Evolutionary conservation across 371 early-diverging fungal genomes (phyloP), one percentile per base, ranked within the genome.

Genomic region (Apophysomyces variabilis): DNA sequence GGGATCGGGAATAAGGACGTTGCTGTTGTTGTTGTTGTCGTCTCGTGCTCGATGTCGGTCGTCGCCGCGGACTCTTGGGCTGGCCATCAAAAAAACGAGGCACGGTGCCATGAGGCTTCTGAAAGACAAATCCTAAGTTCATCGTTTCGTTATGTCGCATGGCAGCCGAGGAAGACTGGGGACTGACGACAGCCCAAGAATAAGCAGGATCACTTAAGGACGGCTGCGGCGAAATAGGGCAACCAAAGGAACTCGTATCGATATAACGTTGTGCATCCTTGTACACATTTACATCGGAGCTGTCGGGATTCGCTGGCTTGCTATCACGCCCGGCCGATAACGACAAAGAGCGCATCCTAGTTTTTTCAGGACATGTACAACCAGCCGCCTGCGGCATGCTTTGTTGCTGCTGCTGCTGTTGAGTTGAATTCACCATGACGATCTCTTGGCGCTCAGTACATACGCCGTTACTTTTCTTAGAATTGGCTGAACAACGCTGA

Each of bases 311-410:
- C 9, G 16, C 54, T 9, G 54, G 4, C 21, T 16, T 50, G 54
- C 21, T 50, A 50, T 50, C 21, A 21, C 21, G 54, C 54, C 21
- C 54, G 18, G 54, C 21, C 21, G 54, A 50, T 9, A 50, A 18
- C 5, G 54, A 50, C 21, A 50, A 50, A 50, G 54, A 50, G 21
- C 54, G 54, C 54, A 50, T 50, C 54, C 21, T 50, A 26, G 54
- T 9, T 50, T 50, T 50, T 50, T 50, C 54, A 50, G 54, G 54
- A 50, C 54, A 50, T 50, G 54, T 50, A 21, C 54, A 50, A 50
- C 54, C n/a, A 18, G 54, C 16, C 9, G 18, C 9, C 21, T 50
- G 54, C 13, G 46, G 32, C 32, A 26, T 26, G 32, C 32, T 26
- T 41, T 41, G 41, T 8, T 41, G 8, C 13, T 41, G 41, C 13